A percentile compares a stretch with the other conserved stretches of the same genome.
These are phyloP conservation scores for Dactylis glomerata DNA, from an alignment of 176 grass and related monocot species.

Conservation along the genomic window DNA sequence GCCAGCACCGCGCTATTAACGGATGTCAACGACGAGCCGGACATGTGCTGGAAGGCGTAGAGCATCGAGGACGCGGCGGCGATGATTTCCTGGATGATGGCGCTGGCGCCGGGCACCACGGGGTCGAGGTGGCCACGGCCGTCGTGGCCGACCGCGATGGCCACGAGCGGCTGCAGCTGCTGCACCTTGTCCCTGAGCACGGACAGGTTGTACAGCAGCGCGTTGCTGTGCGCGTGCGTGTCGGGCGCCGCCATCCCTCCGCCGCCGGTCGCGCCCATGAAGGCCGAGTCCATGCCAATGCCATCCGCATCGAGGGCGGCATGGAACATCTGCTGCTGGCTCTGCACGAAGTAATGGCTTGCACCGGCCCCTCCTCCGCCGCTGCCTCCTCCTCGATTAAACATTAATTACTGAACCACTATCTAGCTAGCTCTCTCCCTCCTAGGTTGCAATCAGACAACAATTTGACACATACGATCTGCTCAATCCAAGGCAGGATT, in stretches of 20 bases:
- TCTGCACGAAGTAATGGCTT: slow-evolving; percentile 45
- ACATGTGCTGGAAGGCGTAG: slow-evolving; percentile 58
- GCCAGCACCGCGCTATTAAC: not conserved
- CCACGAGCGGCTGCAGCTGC: slow-evolving; percentile 75
- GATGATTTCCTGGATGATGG: slow-evolving; percentile 71
- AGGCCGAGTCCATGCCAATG: slow-evolving; percentile 18
- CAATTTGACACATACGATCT: slow-evolving; percentile 3
- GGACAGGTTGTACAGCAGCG: slow-evolving; percentile 57
- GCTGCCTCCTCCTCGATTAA: slow-evolving; percentile 1
- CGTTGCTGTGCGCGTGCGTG: slow-evolving; percentile 24
- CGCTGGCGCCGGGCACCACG: slow-evolving; percentile 37
- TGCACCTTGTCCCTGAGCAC: slow-evolving; percentile 71
- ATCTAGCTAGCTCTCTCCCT: not conserved
- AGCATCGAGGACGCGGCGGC: slow-evolving; percentile 70
- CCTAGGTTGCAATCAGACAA: not conserved
- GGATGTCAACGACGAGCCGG: not conserved
- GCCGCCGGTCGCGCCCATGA: not conserved
- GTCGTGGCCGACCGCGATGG: slow-evolving; percentile 29
- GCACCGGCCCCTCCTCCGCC: not conserved
- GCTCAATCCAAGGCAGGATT: not conserved
- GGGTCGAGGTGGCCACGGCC: slow-evolving; percentile 6
- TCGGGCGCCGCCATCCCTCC: not conserved
- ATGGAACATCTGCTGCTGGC: slow-evolving; percentile 32
- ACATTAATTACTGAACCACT: slow-evolving; percentile 13
- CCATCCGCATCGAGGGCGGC: slow-evolving; percentile 6